These are phyloP conservation scores for Parachaetomium inaequale DNA, from an alignment of 495 filamentous ascomycete genomes.

Conservation along the genomic window DNA sequence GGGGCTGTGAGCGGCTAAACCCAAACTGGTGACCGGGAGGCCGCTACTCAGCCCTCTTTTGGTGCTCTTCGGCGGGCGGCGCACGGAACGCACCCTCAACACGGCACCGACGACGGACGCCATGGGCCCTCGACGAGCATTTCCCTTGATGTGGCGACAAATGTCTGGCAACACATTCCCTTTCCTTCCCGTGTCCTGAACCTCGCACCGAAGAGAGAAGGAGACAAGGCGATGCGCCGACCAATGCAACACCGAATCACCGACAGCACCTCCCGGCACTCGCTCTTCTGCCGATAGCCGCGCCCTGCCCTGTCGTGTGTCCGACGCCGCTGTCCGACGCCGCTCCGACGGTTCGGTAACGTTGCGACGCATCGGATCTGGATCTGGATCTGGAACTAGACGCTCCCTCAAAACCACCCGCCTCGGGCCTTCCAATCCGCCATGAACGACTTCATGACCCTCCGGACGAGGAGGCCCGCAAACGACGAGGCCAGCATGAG, in stretches of 20 bases:
- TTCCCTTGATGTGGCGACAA: background rate
- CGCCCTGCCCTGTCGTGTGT: background rate
- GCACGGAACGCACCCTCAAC: conserved; percentile 3
- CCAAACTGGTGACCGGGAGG: conserved; percentile 31
- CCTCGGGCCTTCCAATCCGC: background rate
- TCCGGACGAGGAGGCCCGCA: conserved; percentile 42
- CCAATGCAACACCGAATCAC: conserved; percentile 10
- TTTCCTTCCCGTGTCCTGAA: background rate
- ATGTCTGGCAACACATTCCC: background rate
- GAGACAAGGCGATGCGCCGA: background rate
- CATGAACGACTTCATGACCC: conserved; percentile 42
- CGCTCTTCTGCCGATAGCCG: conserved; percentile 2
- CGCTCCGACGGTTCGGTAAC: background rate
- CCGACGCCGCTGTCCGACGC: conserved; percentile 3
- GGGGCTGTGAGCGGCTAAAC: conserved; percentile 27
- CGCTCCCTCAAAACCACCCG: background rate
- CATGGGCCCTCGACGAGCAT: background rate
- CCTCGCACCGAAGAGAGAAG: background rate
- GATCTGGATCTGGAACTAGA: background rate
- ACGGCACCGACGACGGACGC: conserved; percentile 4
- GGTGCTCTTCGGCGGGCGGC: background rate
- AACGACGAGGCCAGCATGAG: conserved; percentile 42
- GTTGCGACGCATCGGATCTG: background rate
- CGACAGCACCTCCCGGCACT: background rate
- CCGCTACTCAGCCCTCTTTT: conserved; percentile 8